Evolutionary conservation across 2,329 filamentous ascomycete species (phyloP), one percentile per base, ranked within the genome.

Genomic region (Claviceps capensis): DNA sequence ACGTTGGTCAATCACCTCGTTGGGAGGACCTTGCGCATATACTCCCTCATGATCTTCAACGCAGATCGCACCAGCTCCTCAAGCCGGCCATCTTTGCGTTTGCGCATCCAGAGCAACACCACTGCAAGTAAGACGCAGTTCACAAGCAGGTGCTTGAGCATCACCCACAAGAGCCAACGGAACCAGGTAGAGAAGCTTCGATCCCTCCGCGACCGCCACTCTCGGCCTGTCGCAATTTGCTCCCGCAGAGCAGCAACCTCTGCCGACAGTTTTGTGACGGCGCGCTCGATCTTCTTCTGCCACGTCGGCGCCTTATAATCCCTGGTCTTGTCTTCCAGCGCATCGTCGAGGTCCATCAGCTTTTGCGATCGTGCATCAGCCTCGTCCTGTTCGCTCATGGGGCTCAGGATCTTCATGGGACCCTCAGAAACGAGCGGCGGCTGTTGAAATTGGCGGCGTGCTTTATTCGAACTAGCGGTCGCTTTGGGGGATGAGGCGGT

Each of bases 171-270:
- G 3, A 84, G 59, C 78, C 88, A 88, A 45, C 79, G 73, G 1
- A 84, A 48, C 87, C 88, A 94, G 1, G 82, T 76, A 48, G 80
- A 75, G 23, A 86, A 66, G 51, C 78, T 83, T 55, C 78, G 79
- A 55, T 79, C 78, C 58, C 77, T 83, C 58, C 78, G 79, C 17
- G 79, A 77, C 55, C 79, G 78, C 70, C 85, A 85, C 58, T 91
- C 79, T 13, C 86, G 76, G 0, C 87, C 82, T 0, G 81, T 78
- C 51, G 88, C 85, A 58, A 97, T 85, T 64, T 97, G 90, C 68
- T 98, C 93, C 38, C 93, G 79, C 55, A 97, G 69, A 0, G 93
- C 93, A 1, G 93, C 90, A 36, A 98, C 81, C 68, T 98, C 93
- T 16, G 89, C 86, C 5, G 90, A 95, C 70, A 97, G 82, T 60